Conservation (phyloP, 768 basidiomycete species). For the Rhodotorula babjevae region DNA sequence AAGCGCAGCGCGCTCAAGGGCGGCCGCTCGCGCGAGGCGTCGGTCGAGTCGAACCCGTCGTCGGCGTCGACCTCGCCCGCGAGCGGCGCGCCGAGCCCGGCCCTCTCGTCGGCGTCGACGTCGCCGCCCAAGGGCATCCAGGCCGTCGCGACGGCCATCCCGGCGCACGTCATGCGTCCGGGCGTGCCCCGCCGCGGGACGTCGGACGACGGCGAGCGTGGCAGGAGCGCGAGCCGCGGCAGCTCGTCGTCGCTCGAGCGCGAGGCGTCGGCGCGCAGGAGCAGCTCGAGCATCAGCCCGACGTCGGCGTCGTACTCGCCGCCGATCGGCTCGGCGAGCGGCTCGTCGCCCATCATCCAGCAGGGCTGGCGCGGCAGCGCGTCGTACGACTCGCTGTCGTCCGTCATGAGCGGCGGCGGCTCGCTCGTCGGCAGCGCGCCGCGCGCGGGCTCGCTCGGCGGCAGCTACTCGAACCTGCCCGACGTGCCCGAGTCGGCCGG, state of each 20-base stretch:
- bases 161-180: slow-evolving; percentile 25
- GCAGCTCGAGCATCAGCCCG: slow-evolving; percentile 31
- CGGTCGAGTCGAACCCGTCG: slow-evolving; percentile 5
- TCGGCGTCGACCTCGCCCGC: slow-evolving; percentile 6
- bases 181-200: slow-evolving; percentile 2
- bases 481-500: slow-evolving; percentile 27
- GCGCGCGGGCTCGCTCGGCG: background rate
- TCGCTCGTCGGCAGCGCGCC: background rate
- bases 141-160: slow-evolving; percentile 31
- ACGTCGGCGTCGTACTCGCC: slow-evolving; percentile 19
- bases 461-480: slow-evolving; percentile 1
- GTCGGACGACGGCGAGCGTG: slow-evolving; percentile 20
- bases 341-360: slow-evolving; percentile 21
- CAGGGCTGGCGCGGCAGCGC: slow-evolving; percentile 1
- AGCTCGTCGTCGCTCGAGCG: slow-evolving; percentile 30
- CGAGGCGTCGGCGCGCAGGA: slow-evolving; percentile 21
- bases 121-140: slow-evolving; percentile 5
- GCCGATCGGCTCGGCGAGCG: background rate
- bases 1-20: slow-evolving; percentile 30
- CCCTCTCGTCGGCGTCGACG: background rate
- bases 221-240: slow-evolving; percentile 29
- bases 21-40: slow-evolving; percentile 28
- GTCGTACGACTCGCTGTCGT: slow-evolving; percentile 29
- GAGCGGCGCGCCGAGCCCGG: background rate
- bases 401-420: slow-evolving; percentile 9